Percentiles rank a stretch among this genome's conserved stretches.
Evolutionary conservation across 768 basidiomycete species (phyloP).

Genomic region (Punctularia strigosozonata): DNA sequence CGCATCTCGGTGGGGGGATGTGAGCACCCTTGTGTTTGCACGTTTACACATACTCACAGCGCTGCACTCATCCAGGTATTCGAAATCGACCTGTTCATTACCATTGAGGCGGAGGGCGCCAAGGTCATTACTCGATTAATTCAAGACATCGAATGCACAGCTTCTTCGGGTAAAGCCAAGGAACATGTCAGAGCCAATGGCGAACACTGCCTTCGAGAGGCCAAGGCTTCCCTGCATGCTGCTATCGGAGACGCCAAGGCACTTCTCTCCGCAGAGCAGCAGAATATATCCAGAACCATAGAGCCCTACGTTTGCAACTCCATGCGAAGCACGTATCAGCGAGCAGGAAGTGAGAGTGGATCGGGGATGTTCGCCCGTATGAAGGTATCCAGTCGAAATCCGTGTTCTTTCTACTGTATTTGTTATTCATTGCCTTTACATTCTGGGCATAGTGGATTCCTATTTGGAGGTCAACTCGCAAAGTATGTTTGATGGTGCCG

Average conservation of each 20-base stretch:
- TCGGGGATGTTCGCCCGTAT: no score
- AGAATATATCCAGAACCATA: conserved; percentile 45
- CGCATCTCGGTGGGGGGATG: conserved; percentile 46
- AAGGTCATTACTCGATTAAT: conserved; percentile 30
- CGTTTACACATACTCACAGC: no score
- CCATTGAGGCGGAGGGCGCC: conserved; percentile 29
- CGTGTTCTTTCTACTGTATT: no score
- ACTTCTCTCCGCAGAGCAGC: conserved; percentile 41
- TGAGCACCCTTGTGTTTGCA: no score
- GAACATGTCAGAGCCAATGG: conserved; percentile 41
- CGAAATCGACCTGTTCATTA: conserved; percentile 41
- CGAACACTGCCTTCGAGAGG: conserved; percentile 39
- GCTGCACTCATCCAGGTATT: no score
- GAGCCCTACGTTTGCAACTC: conserved; percentile 51
- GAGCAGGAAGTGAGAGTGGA: no score
- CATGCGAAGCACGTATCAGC: no score
- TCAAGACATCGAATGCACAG: conserved; percentile 38
- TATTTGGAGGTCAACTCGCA: no score
- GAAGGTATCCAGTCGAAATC: no score
- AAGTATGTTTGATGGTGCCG: no score
- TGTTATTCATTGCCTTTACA: no score
- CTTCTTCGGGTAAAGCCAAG: conserved; percentile 37
- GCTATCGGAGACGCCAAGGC: conserved; percentile 36
- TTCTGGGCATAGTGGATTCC: no score
- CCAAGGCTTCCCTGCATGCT: conserved; percentile 33